phyloP scores from a whole-genome alignment of 1,139 yeast species.

The Geotrichum bryndzae region DNA sequence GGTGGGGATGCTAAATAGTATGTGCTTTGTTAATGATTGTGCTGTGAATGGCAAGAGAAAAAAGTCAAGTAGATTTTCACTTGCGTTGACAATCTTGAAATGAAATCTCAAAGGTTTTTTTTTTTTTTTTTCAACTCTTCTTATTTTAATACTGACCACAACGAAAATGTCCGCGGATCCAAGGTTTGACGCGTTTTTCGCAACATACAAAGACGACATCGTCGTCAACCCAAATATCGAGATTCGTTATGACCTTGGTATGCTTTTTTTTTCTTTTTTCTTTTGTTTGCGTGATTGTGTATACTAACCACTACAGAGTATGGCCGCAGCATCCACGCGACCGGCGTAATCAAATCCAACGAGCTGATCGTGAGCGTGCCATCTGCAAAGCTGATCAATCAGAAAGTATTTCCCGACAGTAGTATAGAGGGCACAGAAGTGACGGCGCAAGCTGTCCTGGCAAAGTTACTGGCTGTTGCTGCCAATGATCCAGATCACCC shows the following conservation, averaged over 20 bases:
- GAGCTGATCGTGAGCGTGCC: conserved; percentile 7
- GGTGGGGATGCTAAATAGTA: not conserved
- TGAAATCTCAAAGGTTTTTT: not conserved
- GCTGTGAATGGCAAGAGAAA: not conserved
- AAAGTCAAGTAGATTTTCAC: not conserved
- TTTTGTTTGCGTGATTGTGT: not conserved
- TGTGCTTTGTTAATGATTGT: not conserved
- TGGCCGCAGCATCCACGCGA: conserved; percentile 7
- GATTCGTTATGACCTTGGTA: conserved; percentile 1
- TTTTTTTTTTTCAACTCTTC: not conserved
- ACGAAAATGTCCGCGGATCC: not conserved
- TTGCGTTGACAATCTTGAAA: not conserved
- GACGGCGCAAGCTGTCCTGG: conserved; percentile 8
- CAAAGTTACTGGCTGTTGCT: conserved; percentile 4
- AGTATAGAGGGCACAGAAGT: not conserved
- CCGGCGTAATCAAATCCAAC: conserved; percentile 1
- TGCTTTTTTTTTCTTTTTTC: not conserved
- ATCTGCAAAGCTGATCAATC: conserved; percentile 1
- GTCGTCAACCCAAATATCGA: not conserved
- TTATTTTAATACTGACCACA: not conserved
- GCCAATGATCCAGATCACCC: not conserved
- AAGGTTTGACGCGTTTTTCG: not conserved
- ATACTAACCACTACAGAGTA: not conserved
- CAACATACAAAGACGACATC: not conserved
- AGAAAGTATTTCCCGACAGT: not conserved